Evolutionary conservation across 2,329 filamentous ascomycete genomes (phyloP).

Genomic region (Corinectria fuckeliana): DNA sequence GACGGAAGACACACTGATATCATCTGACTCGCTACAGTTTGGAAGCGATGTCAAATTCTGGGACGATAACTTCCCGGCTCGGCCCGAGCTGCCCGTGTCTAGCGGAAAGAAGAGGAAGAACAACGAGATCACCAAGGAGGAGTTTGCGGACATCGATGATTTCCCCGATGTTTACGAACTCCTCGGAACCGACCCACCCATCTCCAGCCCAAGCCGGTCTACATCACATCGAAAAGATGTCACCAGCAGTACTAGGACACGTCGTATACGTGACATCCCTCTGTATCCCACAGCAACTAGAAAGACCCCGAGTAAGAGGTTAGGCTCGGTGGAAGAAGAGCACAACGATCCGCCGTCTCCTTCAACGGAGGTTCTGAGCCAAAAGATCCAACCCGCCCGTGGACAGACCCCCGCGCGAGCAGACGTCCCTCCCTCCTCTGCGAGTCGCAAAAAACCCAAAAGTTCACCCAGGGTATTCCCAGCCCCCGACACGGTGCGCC

Average conservation of each 20-base stretch:
- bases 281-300: background rate
- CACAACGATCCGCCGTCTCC: slow-evolving; percentile 35
- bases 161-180: slow-evolving; percentile 63
- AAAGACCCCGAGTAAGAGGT: slow-evolving; percentile 18
- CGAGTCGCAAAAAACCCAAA: slow-evolving; percentile 12
- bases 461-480: slow-evolving; percentile 14
- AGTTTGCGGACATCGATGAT: slow-evolving; percentile 49
- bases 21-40: slow-evolving; percentile 45
- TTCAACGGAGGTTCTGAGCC: slow-evolving; percentile 31
- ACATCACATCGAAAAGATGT: slow-evolving; percentile 29
- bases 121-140: slow-evolving; percentile 50
- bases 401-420: slow-evolving; percentile 15
- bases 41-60: slow-evolving; percentile 50
- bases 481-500: slow-evolving; percentile 2
- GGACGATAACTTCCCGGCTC: slow-evolving; percentile 50
- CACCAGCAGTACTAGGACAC: slow-evolving; percentile 25
- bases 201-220: slow-evolving; percentile 43
- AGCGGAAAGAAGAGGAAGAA: slow-evolving; percentile 61
- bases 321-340: slow-evolving; percentile 21
- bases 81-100: slow-evolving; percentile 46
- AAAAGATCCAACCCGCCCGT: slow-evolving; percentile 13
- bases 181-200: slow-evolving; percentile 49
- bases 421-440: slow-evolving; percentile 4
- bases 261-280: slow-evolving; percentile 25
- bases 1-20: slow-evolving; percentile 45